Evolutionary conservation across 2,329 filamentous ascomycete genomes (phyloP), one percentile per base, ranked within the genome.

Genomic region (Aspergillus caelatus): DNA sequence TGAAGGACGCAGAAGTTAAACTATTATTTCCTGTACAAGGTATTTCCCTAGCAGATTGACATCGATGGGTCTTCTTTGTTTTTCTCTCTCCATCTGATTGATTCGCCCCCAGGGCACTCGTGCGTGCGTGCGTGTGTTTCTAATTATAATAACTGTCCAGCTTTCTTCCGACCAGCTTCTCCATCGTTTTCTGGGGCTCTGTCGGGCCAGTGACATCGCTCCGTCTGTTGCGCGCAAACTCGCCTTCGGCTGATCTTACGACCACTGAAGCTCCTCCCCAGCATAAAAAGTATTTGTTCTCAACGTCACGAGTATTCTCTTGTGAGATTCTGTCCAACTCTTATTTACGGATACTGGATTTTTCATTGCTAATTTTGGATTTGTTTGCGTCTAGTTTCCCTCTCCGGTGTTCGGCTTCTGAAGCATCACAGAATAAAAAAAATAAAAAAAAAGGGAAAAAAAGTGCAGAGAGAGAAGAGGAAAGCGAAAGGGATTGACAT

Each of bases 221-320:
- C 45, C 34, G 30, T 43, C 56, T 32, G 36, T 16, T 45, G 34
- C 48, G 56, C 56, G 56, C 56, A 58, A 58, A 58, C 56, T 58
- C 46, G 45, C 46, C 57, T 19, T 41, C 57, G 28, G 50, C 57
- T 36, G 45, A 36, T 52, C 43, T 52, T 36, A 59, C 46, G 45
- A 59, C 57, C 41, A 23, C 57, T 50, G 32, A 16, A 52, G 30
- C 46, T 52, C 9, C 57, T 36, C 23, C 57, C 32, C 34, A 48
- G 55, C 39, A 21, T 30, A 46, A 21, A n/a, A 52, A 52, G 21
- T 28, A 52, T 52, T 52, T 52, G 48, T 34, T 52, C 48, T 52
- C 48, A 52, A 52, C 48, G 16, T 52, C 48, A 32, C 48, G 28
- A 52, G 26, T 9, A 30, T 11, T 52, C 28, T 52, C 28, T 34